Evolutionary conservation across 352 stramenopile genomes (phyloP).

Genomic region (Globisporangium irregulare): DNA sequence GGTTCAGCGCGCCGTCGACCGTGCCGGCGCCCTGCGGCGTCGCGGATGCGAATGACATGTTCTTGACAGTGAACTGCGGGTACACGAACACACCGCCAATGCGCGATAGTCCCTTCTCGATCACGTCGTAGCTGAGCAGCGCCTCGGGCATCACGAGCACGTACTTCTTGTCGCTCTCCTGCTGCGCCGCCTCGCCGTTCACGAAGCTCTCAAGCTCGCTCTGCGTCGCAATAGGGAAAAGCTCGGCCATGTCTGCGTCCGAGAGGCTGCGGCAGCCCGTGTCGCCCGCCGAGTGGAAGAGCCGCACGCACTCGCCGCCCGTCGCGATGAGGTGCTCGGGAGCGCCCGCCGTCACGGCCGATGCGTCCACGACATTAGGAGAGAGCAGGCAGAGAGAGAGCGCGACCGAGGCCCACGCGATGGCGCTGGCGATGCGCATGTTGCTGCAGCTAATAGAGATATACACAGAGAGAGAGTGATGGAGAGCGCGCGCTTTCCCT

Average conservation of each 20-base stretch:
- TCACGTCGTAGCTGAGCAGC: slow-evolving; percentile 40
- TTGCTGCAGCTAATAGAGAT: neutral
- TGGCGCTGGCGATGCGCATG: slow-evolving; percentile 10
- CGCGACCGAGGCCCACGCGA: slow-evolving; percentile 3
- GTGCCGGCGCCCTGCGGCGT: slow-evolving; percentile 66
- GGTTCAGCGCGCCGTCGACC: slow-evolving; percentile 63
- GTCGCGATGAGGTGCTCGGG: slow-evolving; percentile 59
- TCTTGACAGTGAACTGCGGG: slow-evolving; percentile 32
- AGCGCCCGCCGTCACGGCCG: slow-evolving; percentile 58
- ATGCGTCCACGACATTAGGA: slow-evolving; percentile 21
- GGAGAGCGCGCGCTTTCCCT: neutral
- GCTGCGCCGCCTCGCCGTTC: slow-evolving; percentile 17
- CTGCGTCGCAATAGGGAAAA: slow-evolving; percentile 46
- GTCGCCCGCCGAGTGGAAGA: slow-evolving; percentile 70
- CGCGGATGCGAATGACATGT: slow-evolving; percentile 44
- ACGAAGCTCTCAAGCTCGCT: slow-evolving; percentile 50
- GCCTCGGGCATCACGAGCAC: slow-evolving; percentile 65
- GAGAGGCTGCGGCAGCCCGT: slow-evolving; percentile 63
- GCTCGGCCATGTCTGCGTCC: slow-evolving; percentile 45
- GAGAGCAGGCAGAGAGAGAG: slow-evolving; percentile 2
- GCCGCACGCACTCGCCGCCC: slow-evolving; percentile 70
- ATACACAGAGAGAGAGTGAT: neutral
- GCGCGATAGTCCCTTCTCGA: slow-evolving; percentile 24
- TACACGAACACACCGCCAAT: slow-evolving; percentile 65
- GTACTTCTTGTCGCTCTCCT: slow-evolving; percentile 39